Conservation (phyloP, 2,329 filamentous ascomycete genomes). For the Knoxdaviesia proteae region DNA sequence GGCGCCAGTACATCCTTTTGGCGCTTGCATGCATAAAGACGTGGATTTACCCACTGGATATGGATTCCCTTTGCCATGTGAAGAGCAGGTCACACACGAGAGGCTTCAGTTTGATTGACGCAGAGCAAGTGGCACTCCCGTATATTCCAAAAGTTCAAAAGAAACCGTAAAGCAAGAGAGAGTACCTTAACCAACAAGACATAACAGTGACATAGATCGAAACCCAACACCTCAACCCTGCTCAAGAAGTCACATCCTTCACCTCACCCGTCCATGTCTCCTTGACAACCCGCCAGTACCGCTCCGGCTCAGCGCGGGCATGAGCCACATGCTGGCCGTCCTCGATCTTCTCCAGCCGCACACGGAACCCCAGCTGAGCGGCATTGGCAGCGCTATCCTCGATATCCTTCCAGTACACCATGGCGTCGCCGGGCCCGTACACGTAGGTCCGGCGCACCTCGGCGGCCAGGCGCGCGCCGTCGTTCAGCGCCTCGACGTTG, state of each 20-base stretch:
- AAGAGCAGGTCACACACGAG: too few relatives aligned
- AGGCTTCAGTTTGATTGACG: too few relatives aligned
- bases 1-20: too few relatives aligned
- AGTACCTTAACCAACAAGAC: too few relatives aligned
- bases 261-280: constrained; percentile 18
- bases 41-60: too few relatives aligned
- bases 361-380: constrained; percentile 15
- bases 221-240: too few relatives aligned
- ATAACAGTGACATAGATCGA: too few relatives aligned
- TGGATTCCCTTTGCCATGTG: too few relatives aligned
- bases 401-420: constrained; percentile 25
- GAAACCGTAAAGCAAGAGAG: too few relatives aligned
- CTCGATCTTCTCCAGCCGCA: constrained; percentile 23
- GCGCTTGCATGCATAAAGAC: too few relatives aligned
- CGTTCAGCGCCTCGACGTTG: constrained; percentile 18
- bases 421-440: constrained; percentile 25
- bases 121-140: too few relatives aligned
- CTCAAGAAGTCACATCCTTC: background rate
- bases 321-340: constrained; percentile 30
- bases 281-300: constrained; percentile 29
- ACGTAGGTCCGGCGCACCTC: constrained; percentile 28
- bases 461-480: constrained; percentile 10
- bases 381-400: constrained; percentile 25
- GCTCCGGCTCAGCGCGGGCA: constrained; percentile 18
- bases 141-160: too few relatives aligned